Base-by-base conservation (phyloP, 164 flowering plant genomes). In the Dillenia suffruticosa region DNA sequence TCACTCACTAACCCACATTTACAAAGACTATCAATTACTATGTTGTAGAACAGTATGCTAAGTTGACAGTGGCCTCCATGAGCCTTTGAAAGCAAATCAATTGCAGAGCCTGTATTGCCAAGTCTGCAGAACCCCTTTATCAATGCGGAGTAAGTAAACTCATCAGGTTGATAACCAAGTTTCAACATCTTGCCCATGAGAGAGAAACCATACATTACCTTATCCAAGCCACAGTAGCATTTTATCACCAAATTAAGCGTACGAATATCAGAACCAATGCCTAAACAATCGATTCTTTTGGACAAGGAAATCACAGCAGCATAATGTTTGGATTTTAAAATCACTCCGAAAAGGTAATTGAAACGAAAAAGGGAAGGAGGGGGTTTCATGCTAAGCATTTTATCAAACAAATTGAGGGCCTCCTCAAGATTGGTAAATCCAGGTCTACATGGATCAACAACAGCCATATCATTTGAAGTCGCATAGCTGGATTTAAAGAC, bases 241-340 rank as follows among this genome's bases (percentile, higher is more conserved):
- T 65, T 75, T 6, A 68, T 52, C 46, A 75, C 12, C 1, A 52
- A 59, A 46, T 12, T 50, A 11, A 61, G 40, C 4, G 65, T 62
- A 54, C 7, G 26, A 3, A 53, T 8, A 59, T 59, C 46, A 2
- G 60, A 46, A 9, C 2, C 17, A 49, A 62, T 32, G 4, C 52
- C 57, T 1, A 45, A 2, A 11, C 46, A 49, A 10, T 9, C 46
- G 61, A 68, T 49, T 10, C 44, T 15, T 32, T 40, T 44, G 51
- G 22, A 61, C 9, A 56, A 16, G 12, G 70, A 56, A 12, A 61
- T 15, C 5, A 68, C 64, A 0, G 16, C 13, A 0, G 47, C 16
- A 49, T 62, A 51, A 15, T 62, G 63, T 59, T 66, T 57, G 17
- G 45, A 15, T 12, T n/a, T 56, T 17, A 46, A 46, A 15, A 68